These are phyloP conservation scores for Emiliania huxleyi DNA, from an alignment of 78 protist genomes.

Conservation along the genomic window DNA sequence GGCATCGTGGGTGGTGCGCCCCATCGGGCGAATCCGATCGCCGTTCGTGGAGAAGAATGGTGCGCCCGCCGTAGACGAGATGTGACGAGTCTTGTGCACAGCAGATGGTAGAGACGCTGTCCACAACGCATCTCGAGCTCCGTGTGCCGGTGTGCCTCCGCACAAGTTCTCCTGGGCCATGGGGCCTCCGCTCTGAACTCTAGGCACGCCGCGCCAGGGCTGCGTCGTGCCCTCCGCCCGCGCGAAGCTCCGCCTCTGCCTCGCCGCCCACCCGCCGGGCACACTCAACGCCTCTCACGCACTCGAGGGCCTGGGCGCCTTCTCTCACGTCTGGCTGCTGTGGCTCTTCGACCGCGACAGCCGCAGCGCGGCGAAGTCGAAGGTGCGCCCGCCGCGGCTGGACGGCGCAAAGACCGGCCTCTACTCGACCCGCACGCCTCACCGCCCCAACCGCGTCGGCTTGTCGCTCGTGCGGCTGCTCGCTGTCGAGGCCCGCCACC, in stretches of 20 bases:
- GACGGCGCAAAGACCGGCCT: conserved; percentile 16
- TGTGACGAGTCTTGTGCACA: too few species aligned
- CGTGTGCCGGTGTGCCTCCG: too few species aligned
- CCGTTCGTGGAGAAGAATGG: background rate
- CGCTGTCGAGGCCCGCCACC: background rate
- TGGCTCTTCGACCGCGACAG: background rate
- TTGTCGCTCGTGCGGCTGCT: background rate
- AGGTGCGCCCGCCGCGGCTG: conserved; percentile 16
- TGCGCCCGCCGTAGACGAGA: too few species aligned
- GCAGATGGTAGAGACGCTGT: too few species aligned
- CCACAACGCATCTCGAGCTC: too few species aligned
- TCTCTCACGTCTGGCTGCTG: conserved; percentile 29
- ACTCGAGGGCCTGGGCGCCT: background rate
- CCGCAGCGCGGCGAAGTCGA: background rate
- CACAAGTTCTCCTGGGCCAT: too few species aligned
- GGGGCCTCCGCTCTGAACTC: too few species aligned
- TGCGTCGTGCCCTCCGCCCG: background rate
- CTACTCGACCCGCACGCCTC: conserved; percentile 30
- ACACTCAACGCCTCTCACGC: background rate
- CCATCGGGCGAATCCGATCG: background rate
- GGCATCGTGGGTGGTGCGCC: too few species aligned
- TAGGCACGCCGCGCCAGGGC: conserved; percentile 37
- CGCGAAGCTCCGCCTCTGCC: background rate
- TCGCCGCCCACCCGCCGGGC: background rate
- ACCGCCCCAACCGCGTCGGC: conserved; percentile 25